A percentile compares a stretch with the other conserved stretches of the same genome.
These are phyloP conservation scores for Fusarium odoratissimum DNA, from an alignment of 2,329 filamentous ascomycete genomes.

Conservation along the genomic window DNA sequence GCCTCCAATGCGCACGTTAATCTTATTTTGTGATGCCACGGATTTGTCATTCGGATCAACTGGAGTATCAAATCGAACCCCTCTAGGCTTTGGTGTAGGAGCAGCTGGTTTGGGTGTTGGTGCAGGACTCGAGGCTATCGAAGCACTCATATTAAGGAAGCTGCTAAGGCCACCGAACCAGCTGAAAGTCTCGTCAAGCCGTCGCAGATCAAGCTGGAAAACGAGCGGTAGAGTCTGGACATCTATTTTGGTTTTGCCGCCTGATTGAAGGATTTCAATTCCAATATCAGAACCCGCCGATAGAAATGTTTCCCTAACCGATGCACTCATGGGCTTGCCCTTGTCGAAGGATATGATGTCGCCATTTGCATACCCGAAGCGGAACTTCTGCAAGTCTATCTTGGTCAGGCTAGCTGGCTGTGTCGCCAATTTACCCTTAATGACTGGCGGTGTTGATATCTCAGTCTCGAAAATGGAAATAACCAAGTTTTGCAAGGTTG, in stretches of 20 bases:
- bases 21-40: slow-evolving; percentile 68
- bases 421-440: slow-evolving; percentile 39
- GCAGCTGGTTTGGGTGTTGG: slow-evolving; percentile 53
- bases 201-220: slow-evolving; percentile 80
- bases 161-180: slow-evolving; percentile 94
- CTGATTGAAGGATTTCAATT: slow-evolving; percentile 61
- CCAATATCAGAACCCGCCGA: slow-evolving; percentile 68
- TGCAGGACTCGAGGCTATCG: slow-evolving; percentile 80
- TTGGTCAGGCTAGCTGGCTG: slow-evolving; percentile 48
- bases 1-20: slow-evolving; percentile 82
- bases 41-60: slow-evolving; percentile 62
- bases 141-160: slow-evolving; percentile 87
- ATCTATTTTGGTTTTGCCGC: slow-evolving; percentile 64
- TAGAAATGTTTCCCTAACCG: slow-evolving; percentile 68
- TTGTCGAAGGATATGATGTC: slow-evolving; percentile 73
- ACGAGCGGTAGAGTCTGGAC: slow-evolving; percentile 82
- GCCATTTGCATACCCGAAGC: slow-evolving; percentile 71
- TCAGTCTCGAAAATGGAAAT: slow-evolving; percentile 44
- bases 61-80: slow-evolving; percentile 69
- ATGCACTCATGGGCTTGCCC: slow-evolving; percentile 67
- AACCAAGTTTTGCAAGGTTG: slow-evolving; percentile 59
- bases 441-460: slow-evolving; percentile 10
- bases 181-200: slow-evolving; percentile 85
- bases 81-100: slow-evolving; percentile 60
- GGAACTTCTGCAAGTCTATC: slow-evolving; percentile 67